phyloP scores from a whole-genome alignment of 2,329 filamentous ascomycete genomes.

The Akanthomyces muscarius region DNA sequence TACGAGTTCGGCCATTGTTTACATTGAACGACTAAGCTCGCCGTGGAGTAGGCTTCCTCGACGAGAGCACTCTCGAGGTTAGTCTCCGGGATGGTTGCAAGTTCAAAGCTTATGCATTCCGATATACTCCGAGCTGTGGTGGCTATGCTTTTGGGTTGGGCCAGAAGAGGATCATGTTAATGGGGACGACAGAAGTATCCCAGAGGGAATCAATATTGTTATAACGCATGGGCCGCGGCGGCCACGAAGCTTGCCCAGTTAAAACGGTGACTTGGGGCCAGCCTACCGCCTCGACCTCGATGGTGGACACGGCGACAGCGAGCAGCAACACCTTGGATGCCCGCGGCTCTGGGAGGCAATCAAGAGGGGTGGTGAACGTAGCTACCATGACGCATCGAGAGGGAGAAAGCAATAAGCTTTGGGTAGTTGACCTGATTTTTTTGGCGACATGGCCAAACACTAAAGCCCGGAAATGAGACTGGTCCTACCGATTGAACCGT shows the following conservation, averaged over 20 bases:
- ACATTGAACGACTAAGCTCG: not conserved
- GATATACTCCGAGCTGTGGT: constrained; percentile 35
- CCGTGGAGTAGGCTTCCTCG: constrained; percentile 30
- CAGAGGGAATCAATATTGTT: constrained; percentile 22
- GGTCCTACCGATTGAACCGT: too few species aligned
- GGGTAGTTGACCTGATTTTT: constrained; percentile 9
- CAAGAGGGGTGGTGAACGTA: constrained; percentile 10
- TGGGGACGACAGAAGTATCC: constrained; percentile 12
- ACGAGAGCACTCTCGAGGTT: constrained; percentile 36
- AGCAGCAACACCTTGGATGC: constrained; percentile 22
- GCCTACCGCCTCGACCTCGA: constrained; percentile 27
- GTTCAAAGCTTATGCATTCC: constrained; percentile 38
- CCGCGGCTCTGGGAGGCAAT: constrained; percentile 21
- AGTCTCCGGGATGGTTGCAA: constrained; percentile 34
- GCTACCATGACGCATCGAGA: constrained; percentile 10
- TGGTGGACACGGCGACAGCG: constrained; percentile 18
- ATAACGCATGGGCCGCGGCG: constrained; percentile 26
- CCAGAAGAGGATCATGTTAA: constrained; percentile 19
- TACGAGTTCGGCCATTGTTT: constrained; percentile 10
- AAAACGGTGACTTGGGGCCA: not conserved
- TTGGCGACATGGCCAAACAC: not conserved
- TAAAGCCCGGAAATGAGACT: too few species aligned
- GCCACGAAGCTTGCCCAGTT: constrained; percentile 24
- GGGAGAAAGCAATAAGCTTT: constrained; percentile 8
- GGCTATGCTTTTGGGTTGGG: constrained; percentile 38